These are phyloP conservation scores for Boletus sp. DNA, from an alignment of 768 basidiomycete species.

Conservation along the genomic window DNA sequence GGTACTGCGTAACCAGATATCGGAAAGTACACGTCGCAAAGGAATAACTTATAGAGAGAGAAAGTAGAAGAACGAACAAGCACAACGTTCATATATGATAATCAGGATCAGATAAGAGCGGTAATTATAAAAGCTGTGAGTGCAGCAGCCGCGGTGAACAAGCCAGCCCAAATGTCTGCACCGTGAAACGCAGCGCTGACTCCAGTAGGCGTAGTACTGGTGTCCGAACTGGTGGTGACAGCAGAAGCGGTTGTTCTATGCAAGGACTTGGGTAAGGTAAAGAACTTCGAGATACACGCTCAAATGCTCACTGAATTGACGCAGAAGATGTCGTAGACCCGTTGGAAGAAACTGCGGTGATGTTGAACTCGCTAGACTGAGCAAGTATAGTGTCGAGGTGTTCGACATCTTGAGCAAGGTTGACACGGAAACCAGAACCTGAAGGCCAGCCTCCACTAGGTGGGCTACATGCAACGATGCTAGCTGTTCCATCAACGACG, in stretches of 20 bases:
- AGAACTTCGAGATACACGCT: not conserved
- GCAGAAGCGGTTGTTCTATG: constrained; percentile 18
- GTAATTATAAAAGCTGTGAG: constrained; percentile 34
- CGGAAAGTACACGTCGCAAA: not conserved
- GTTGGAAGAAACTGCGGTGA: constrained; percentile 29
- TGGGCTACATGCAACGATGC: constrained; percentile 42
- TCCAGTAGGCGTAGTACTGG: constrained; percentile 26
- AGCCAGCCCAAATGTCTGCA: constrained; percentile 28
- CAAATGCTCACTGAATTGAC: constrained; percentile 16
- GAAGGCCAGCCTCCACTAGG: constrained; percentile 64
- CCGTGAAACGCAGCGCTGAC: constrained; percentile 31
- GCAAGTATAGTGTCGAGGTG: constrained; percentile 56
- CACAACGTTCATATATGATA: not conserved
- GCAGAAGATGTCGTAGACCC: constrained; percentile 14
- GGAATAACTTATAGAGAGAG: not conserved
- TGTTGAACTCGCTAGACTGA: constrained; percentile 64
- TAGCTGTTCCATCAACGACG: constrained; percentile 48
- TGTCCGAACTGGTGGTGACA: constrained; percentile 19
- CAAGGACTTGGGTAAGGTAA: not conserved
- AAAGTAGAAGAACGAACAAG: not conserved
- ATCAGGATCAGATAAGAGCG: constrained; percentile 16
- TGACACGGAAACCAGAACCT: constrained; percentile 66
- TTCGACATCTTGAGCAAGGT: constrained; percentile 54
- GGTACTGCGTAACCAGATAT: not conserved
- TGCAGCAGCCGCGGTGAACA: constrained; percentile 35